phyloP scores from a whole-genome alignment of 1,139 yeast species.

The Geotrichum australiense region DNA sequence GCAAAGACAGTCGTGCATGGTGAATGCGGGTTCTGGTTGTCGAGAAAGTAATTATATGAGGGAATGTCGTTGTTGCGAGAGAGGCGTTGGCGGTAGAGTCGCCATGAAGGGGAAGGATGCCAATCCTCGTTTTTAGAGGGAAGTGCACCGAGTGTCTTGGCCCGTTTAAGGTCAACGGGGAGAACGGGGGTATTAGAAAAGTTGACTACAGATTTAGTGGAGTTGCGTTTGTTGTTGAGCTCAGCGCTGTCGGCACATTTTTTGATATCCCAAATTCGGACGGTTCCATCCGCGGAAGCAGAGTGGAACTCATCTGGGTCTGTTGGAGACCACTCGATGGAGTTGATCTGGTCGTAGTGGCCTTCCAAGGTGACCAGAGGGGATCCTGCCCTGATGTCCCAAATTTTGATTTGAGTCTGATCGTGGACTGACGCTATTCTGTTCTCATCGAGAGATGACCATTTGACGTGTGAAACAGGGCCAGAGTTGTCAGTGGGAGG shows the following conservation, averaged over 20 bases:
- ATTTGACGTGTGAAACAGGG: conserved; percentile 44
- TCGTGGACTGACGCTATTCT: conserved; percentile 61
- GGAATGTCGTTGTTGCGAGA: conserved; percentile 27
- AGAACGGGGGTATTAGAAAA: background rate
- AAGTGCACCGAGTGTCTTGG: background rate
- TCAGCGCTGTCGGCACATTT: conserved; percentile 20
- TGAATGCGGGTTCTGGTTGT: conserved; percentile 20
- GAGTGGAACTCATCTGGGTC: conserved; percentile 50
- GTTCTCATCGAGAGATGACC: conserved; percentile 58
- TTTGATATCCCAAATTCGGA: conserved; percentile 65
- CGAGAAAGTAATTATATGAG: conserved; percentile 27
- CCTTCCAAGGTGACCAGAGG: conserved; percentile 51
- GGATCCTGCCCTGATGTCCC: conserved; percentile 61
- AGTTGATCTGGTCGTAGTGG: conserved; percentile 48
- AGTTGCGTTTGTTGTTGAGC: background rate
- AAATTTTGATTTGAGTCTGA: conserved; percentile 53
- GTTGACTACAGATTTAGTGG: background rate
- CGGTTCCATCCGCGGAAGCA: conserved; percentile 65
- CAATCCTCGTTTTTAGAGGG: conserved; percentile 20
- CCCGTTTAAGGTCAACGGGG: background rate
- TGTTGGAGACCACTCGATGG: conserved; percentile 52
- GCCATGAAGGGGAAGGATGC: conserved; percentile 31
- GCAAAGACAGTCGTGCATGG: conserved; percentile 29
- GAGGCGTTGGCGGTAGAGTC: conserved; percentile 29
- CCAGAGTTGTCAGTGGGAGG: conserved; percentile 38